Conservation (phyloP, 1,139 yeast genomes). For the Nadsonia starkeyi-henricii region DNA sequence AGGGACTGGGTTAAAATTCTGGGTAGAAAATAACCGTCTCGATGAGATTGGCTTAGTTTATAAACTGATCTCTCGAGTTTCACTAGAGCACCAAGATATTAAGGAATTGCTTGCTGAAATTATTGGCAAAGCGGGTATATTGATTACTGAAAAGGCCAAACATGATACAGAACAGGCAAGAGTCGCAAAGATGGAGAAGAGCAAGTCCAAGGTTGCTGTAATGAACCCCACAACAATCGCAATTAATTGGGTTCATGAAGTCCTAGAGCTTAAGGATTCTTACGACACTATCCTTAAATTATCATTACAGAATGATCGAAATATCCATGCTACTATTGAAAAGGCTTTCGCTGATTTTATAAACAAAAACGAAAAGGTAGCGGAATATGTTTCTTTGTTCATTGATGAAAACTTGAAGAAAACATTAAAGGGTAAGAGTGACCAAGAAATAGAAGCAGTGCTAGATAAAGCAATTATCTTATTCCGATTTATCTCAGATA, state of each 20-base stretch:
- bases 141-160: constrained; percentile 19
- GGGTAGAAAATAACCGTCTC: constrained; percentile 34
- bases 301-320: constrained; percentile 37
- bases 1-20: constrained; percentile 41
- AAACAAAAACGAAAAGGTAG: constrained; percentile 42
- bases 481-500: constrained; percentile 61
- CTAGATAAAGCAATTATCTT: constrained; percentile 45
- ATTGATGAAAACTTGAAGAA: constrained; percentile 63
- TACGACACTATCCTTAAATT: constrained; percentile 34
- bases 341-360: constrained; percentile 51
- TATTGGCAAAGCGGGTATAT: constrained; percentile 32
- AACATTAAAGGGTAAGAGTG: constrained; percentile 36
- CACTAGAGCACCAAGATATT: constrained; percentile 36
- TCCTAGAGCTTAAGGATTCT: constrained; percentile 41
- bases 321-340: constrained; percentile 42
- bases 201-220: constrained; percentile 26
- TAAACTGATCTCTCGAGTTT: constrained; percentile 39
- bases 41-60: constrained; percentile 34
- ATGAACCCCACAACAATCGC: constrained; percentile 40
- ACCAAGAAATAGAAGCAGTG: constrained; percentile 40
- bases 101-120: constrained; percentile 36
- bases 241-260: constrained; percentile 52
- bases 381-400: constrained; percentile 63
- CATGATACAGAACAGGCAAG: constrained; percentile 12
- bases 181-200: constrained; percentile 13